Evolutionary conservation across 1,139 yeast genomes (phyloP).

Genomic region (Debaryomycetaceae sp.): DNA sequence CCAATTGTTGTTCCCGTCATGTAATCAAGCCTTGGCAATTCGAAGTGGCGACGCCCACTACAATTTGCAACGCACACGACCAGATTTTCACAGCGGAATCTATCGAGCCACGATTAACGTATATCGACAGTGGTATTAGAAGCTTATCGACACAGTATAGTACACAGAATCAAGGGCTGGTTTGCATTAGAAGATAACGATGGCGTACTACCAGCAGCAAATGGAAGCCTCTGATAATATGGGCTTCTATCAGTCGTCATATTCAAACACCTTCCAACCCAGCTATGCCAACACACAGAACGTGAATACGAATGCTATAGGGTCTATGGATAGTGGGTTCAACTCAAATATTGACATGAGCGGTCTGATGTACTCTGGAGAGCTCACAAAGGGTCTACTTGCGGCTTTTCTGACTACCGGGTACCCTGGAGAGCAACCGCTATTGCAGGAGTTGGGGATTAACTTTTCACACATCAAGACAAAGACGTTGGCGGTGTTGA

Average conservation of each 20-base stretch:
- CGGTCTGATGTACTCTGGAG: constrained; percentile 41
- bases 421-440: constrained; percentile 87
- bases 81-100: too few relatives aligned
- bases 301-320: constrained; percentile 12
- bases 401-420: constrained; percentile 95
- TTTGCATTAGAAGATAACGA: constrained; percentile 5
- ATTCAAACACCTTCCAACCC: constrained; percentile 19
- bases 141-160: neutral
- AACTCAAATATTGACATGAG: constrained; percentile 30
- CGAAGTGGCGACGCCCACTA: too few relatives aligned
- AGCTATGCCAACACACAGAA: constrained; percentile 6
- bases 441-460: constrained; percentile 86
- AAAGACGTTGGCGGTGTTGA: constrained; percentile 80
- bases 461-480: constrained; percentile 79
- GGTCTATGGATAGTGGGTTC: constrained; percentile 31
- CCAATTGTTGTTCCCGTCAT: too few relatives aligned
- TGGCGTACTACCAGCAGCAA: constrained; percentile 34
- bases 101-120: too few relatives aligned
- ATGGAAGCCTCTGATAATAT: constrained; percentile 26
- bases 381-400: constrained; percentile 63
- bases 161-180: neutral
- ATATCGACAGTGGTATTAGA: too few relatives aligned
- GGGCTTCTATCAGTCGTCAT: constrained; percentile 37
- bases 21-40: too few relatives aligned
- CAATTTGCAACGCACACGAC: too few relatives aligned